These are phyloP conservation scores for Draba incana DNA, from an alignment of 345 rosid genomes.

Conservation along the genomic window DNA sequence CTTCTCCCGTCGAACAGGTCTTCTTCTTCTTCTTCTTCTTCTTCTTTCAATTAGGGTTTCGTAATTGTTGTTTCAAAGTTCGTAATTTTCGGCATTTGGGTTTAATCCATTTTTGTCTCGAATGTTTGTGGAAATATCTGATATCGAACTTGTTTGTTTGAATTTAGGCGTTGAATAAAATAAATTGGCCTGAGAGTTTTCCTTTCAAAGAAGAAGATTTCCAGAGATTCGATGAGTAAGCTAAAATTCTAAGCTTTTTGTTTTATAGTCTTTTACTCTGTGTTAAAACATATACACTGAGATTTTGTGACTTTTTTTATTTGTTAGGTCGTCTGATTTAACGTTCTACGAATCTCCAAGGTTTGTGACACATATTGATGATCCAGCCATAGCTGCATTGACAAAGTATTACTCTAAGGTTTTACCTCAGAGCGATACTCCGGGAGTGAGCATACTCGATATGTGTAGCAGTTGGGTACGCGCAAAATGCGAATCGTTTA, in stretches of 20 bases:
- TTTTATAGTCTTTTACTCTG: conserved; percentile 4
- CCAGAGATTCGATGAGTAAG: conserved; percentile 87
- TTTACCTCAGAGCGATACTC: conserved; percentile 76
- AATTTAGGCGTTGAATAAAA: conserved; percentile 67
- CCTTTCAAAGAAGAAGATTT: conserved; percentile 92
- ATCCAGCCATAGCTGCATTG: conserved; percentile 85
- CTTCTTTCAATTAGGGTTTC: background rate
- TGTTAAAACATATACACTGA: background rate
- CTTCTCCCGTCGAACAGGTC: conserved; percentile 71
- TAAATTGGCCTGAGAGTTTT: conserved; percentile 83
- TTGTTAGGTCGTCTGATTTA: conserved; percentile 73
- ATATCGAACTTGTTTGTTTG: background rate
- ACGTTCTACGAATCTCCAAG: conserved; percentile 79
- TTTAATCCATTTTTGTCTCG: background rate
- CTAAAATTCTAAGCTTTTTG: background rate
- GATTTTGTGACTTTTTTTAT: conserved; percentile 2
- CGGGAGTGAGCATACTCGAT: conserved; percentile 84
- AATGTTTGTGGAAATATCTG: conserved; percentile 6
- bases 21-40: conserved; percentile 6
- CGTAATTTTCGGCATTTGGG: conserved; percentile 10
- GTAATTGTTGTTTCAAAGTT: conserved; percentile 7
- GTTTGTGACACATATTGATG: conserved; percentile 92
- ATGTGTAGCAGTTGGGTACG: conserved; percentile 97
- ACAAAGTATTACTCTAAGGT: conserved; percentile 76
- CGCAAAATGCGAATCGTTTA: background rate